A percentile compares a stretch with the other conserved stretches of the same genome.
Conservation (phyloP, 1,284 basidiomycete species). For the Anthracocystis setariae region DNA sequence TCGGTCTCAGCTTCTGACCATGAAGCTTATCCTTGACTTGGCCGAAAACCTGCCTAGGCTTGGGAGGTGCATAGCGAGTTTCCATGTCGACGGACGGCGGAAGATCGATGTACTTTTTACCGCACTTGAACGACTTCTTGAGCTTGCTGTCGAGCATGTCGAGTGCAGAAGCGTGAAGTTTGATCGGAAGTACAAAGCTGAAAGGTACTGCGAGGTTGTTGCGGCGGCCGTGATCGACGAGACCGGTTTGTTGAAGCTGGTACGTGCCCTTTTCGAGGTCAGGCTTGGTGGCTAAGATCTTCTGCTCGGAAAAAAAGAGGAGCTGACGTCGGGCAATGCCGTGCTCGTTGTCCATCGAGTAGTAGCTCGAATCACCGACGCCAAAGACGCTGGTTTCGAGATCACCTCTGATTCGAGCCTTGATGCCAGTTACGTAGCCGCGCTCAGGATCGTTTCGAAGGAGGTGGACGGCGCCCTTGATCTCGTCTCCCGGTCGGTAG, state of each 20-base stretch:
- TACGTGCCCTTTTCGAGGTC: constrained; percentile 40
- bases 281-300: constrained; percentile 35
- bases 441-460: constrained; percentile 46
- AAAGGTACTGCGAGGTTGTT: constrained; percentile 53
- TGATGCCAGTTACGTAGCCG: constrained; percentile 46
- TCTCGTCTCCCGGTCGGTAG: constrained; percentile 49
- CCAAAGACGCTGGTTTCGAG: constrained; percentile 50
- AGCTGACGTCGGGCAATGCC: constrained; percentile 49
- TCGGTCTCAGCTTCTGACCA: constrained; percentile 44
- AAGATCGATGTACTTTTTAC: constrained; percentile 49
- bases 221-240: constrained; percentile 43
- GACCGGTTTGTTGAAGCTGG: constrained; percentile 39
- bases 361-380: constrained; percentile 51
- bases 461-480: constrained; percentile 48
- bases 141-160: constrained; percentile 51
- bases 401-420: constrained; percentile 47
- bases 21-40: constrained; percentile 38
- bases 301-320: constrained; percentile 47
- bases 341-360: constrained; percentile 43
- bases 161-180: constrained; percentile 44
- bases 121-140: constrained; percentile 45
- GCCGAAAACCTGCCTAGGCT: constrained; percentile 36
- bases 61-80: constrained; percentile 44
- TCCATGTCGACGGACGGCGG: constrained; percentile 49
- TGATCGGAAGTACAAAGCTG: constrained; percentile 46